These are phyloP conservation scores for Venustampulla echinocandica DNA, from an alignment of 495 filamentous ascomycete species.

Conservation along the genomic window DNA sequence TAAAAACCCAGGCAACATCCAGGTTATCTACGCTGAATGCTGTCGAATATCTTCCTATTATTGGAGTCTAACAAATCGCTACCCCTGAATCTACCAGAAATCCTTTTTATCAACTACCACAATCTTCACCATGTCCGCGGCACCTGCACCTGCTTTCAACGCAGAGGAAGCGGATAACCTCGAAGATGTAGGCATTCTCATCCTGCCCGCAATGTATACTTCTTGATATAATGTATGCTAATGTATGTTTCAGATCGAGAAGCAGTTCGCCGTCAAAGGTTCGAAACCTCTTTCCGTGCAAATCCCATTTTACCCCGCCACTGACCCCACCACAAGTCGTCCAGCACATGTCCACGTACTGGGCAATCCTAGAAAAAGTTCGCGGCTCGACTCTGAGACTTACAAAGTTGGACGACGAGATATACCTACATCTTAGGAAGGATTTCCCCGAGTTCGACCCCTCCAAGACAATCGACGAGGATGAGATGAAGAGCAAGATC, in stretches of 20 bases:
- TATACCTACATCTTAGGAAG: constrained; percentile 73
- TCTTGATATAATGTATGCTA: not conserved
- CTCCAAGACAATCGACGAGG: constrained; percentile 69
- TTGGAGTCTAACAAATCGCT: too few relatives aligned
- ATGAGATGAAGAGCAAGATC: constrained; percentile 92
- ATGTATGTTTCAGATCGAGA: constrained; percentile 72
- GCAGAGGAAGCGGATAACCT: constrained; percentile 67
- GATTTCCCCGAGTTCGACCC: constrained; percentile 93
- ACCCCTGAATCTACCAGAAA: too few relatives aligned
- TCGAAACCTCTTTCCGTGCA: constrained; percentile 2
- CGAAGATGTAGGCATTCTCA: constrained; percentile 54
- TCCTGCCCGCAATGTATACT: not conserved
- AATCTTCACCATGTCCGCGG: constrained; percentile 16
- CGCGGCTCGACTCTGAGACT: constrained; percentile 77
- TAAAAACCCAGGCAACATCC: too few relatives aligned
- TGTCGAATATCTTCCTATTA: too few relatives aligned
- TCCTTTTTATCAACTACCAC: too few relatives aligned
- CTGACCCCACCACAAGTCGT: constrained; percentile 50
- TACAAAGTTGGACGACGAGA: constrained; percentile 91
- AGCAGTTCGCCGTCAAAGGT: constrained; percentile 99
- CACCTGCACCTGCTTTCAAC: constrained; percentile 41
- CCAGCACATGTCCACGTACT: constrained; percentile 93
- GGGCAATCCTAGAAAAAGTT: constrained; percentile 85
- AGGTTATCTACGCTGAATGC: too few relatives aligned
- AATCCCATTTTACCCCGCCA: constrained; percentile 1